Evolutionary conservation across 257 asterid species (phyloP), one percentile per base, ranked within the genome.

Genomic region (Leptodermis oblonga): DNA sequence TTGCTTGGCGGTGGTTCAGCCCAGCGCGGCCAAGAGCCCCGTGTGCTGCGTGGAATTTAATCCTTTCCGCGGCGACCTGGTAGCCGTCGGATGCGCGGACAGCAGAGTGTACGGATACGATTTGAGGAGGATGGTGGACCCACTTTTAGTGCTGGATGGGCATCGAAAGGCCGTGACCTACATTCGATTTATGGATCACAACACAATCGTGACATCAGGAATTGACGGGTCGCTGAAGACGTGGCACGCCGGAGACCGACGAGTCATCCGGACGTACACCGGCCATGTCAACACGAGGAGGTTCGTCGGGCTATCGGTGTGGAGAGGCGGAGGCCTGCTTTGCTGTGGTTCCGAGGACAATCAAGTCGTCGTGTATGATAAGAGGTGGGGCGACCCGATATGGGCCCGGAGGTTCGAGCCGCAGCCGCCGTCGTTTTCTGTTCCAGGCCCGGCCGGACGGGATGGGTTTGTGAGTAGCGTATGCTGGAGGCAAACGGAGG

Each of bases 311-410:
- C 69, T 90, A 49, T 90, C 98, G 11, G 86, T 87, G 9, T 90
- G 97, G 97, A 79, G 87, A 59, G 51, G 52, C 0, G 95, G 95
- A 4, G 98, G 97, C 5, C 63, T 92, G 75, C 54, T 92, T 10
- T 73, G 95, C 79, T 92, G 97, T 48, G 98, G 98, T 1, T 92
- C 98, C 26, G 98, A 92, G 13, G 82, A 84, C 55, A 88, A 88
- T 59, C 82, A 70, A n/a, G 87, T 92, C 0, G 87, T 85, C 36
- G 97, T 92, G 8, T 92, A 92, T 54, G 98, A 92, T 20, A 81
- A 79, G 63, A 88, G 97, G 65, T 92, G 98, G 98, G 79, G 86
- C 48, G 81, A 82, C 13, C 98, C 98, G 28, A 72, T 92, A 26
- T 92, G 98, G 98, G 84, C 79, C 12, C 77, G 73, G 0, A 83